Percentiles rank a stretch among this genome's conserved stretches.
Conservation (phyloP, 176 grass and related monocot species). For the Carex parvula region DNA sequence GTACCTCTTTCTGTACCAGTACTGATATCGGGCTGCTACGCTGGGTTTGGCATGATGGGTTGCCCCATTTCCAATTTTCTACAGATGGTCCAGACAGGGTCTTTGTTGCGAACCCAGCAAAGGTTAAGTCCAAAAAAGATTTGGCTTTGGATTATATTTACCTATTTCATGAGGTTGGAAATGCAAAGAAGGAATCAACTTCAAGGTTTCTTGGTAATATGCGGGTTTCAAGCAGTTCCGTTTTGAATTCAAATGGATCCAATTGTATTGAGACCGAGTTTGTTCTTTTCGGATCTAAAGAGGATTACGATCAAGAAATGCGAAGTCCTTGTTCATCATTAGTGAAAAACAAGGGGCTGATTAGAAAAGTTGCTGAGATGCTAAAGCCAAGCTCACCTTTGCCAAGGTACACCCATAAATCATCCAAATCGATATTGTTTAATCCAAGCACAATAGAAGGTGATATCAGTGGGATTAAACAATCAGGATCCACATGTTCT, state of each 20-base stretch:
- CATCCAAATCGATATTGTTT: constrained; percentile 31
- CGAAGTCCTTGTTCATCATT: constrained; percentile 26
- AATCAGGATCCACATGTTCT: constrained; percentile 27
- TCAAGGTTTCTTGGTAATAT: constrained; percentile 64
- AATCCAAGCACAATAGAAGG: constrained; percentile 16
- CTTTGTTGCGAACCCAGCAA: constrained; percentile 50
- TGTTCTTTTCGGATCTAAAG: constrained; percentile 60
- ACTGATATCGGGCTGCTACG: constrained; percentile 52
- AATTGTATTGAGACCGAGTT: constrained; percentile 55
- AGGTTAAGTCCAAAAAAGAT: constrained; percentile 26
- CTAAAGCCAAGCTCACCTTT: constrained; percentile 54
- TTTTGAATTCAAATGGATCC: constrained; percentile 38
- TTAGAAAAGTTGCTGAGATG: constrained; percentile 58
- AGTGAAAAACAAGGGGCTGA: constrained; percentile 47
- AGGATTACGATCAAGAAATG: constrained; percentile 45
- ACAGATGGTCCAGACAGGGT: constrained; percentile 34
- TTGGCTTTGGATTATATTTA: constrained; percentile 57
- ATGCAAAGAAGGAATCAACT: constrained; percentile 48
- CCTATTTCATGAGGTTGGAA: constrained; percentile 43
- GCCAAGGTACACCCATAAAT: constrained; percentile 35
- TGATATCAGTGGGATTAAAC: constrained; percentile 25
- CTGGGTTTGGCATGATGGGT: constrained; percentile 54
- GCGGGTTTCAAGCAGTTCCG: constrained; percentile 51
- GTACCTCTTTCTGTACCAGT: constrained; percentile 39
- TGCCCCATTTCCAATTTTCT: constrained; percentile 63